These are phyloP conservation scores for Penicillium psychrosexuale DNA, from an alignment of 2,329 filamentous ascomycete species.

Conservation along the genomic window DNA sequence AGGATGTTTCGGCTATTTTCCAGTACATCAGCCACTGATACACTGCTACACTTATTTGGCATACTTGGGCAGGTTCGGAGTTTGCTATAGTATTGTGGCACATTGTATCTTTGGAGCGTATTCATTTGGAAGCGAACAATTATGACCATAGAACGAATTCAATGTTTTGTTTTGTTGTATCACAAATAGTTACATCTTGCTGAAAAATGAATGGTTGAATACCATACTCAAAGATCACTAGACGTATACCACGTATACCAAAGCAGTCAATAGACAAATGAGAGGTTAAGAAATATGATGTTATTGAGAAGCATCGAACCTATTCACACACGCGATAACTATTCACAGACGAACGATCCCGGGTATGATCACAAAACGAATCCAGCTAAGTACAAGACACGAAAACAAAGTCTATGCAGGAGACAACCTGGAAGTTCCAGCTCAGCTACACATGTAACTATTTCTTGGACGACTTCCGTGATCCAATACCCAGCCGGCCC, in stretches of 20 bases:
- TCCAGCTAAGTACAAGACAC: slow-evolving; percentile 1
- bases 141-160: slow-evolving; percentile 2
- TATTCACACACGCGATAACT: not conserved
- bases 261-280: not conserved
- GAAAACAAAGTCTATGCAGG: not conserved
- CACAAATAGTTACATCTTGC: not conserved
- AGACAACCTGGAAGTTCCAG: not conserved
- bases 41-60: slow-evolving; percentile 47
- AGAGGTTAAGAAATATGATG: not conserved
- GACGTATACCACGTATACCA: not conserved
- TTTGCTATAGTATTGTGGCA: not conserved
- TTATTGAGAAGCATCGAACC: not conserved
- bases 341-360: not conserved
- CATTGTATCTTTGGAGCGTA: not conserved
- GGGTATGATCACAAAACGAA: slow-evolving; percentile 21
- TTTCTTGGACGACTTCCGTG: slow-evolving; percentile 50
- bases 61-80: not conserved
- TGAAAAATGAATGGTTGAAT: not conserved
- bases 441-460: slow-evolving; percentile 17
- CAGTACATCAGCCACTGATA: slow-evolving; percentile 91
- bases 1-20: slow-evolving; percentile 88
- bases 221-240: not conserved
- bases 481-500: slow-evolving; percentile 67
- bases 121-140: not conserved
- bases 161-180: not conserved